Evolutionary conservation across 768 basidiomycete genomes (phyloP).

Genomic region (Phylloporus arenicola): DNA sequence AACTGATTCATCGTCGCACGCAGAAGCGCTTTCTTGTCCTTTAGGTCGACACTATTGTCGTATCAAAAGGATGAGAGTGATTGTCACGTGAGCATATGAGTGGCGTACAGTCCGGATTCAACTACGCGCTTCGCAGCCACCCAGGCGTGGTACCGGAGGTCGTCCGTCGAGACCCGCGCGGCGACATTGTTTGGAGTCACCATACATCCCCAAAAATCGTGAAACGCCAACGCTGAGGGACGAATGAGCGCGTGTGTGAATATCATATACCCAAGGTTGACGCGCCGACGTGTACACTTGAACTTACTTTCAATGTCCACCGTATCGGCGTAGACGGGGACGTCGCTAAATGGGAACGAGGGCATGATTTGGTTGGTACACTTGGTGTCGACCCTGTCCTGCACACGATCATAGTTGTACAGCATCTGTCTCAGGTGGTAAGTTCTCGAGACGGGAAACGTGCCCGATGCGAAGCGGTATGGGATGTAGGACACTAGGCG

Average conservation of each 20-base stretch:
- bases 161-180: conserved; percentile 19
- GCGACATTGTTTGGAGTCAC: conserved; percentile 32
- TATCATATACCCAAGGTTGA: background rate
- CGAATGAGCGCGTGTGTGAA: background rate
- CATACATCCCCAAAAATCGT: conserved; percentile 30
- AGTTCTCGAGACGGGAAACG: conserved; percentile 24
- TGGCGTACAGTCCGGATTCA: conserved; percentile 20
- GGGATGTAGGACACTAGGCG: conserved; percentile 14
- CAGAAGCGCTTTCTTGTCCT: conserved; percentile 15
- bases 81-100: background rate
- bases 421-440: conserved; percentile 27
- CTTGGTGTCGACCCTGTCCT: background rate
- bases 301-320: conserved; percentile 42
- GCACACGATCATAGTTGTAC: conserved; percentile 14
- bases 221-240: conserved; percentile 29
- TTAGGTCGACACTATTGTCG: conserved; percentile 8
- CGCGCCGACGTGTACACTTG: background rate
- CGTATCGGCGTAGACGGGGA: conserved; percentile 34
- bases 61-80: background rate
- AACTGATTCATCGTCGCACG: conserved; percentile 25
- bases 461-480: conserved; percentile 20
- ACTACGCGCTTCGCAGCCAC: conserved; percentile 29
- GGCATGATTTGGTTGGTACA: conserved; percentile 28
- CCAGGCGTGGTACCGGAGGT: conserved; percentile 32
- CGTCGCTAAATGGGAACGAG: conserved; percentile 26